Conservation (phyloP, 1,284 basidiomycete genomes). For the Ustilago tritici region DNA sequence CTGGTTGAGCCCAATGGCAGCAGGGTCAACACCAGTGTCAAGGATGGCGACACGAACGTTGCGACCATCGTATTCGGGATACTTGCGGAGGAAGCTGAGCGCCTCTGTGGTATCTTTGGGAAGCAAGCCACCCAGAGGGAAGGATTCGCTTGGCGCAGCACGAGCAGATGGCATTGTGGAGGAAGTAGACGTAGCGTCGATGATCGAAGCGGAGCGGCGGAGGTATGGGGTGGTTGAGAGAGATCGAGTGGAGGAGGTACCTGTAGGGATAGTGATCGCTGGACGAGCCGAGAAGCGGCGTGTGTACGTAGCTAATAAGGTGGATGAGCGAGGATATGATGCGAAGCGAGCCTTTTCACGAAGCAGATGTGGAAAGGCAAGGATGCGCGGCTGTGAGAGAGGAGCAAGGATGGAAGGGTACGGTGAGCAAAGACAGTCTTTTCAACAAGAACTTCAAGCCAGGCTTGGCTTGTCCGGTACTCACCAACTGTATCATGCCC, state of each 20-base stretch:
- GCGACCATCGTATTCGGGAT: conserved; percentile 68
- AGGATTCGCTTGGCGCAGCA: conserved; percentile 53
- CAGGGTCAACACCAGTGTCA: conserved; percentile 70
- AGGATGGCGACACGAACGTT: conserved; percentile 69
- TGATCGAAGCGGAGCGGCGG: conserved; percentile 7
- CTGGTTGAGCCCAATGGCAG: conserved; percentile 66
- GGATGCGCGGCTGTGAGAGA: conserved; percentile 26
- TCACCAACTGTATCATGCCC: conserved; percentile 36
- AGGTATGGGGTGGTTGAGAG: conserved; percentile 9
- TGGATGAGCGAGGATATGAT: conserved; percentile 17
- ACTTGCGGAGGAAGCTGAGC: conserved; percentile 65
- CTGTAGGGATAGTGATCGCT: background rate
- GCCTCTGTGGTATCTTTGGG: conserved; percentile 70
- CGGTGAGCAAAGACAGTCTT: conserved; percentile 7
- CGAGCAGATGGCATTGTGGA: conserved; percentile 38
- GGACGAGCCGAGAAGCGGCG: conserved; percentile 2
- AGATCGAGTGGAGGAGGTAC: background rate
- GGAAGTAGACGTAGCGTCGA: conserved; percentile 20
- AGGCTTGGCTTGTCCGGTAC: background rate
- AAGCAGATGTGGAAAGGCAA: conserved; percentile 41
- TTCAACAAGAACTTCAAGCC: background rate
- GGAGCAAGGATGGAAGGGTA: background rate
- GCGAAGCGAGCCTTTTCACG: conserved; percentile 35
- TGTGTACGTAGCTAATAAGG: conserved; percentile 2
- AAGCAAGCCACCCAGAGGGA: conserved; percentile 66